Percentiles rank a stretch among this genome's conserved stretches.
phyloP scores from a whole-genome alignment of 2,329 filamentous ascomycete genomes.

The Dryadomyces sulphureus region DNA sequence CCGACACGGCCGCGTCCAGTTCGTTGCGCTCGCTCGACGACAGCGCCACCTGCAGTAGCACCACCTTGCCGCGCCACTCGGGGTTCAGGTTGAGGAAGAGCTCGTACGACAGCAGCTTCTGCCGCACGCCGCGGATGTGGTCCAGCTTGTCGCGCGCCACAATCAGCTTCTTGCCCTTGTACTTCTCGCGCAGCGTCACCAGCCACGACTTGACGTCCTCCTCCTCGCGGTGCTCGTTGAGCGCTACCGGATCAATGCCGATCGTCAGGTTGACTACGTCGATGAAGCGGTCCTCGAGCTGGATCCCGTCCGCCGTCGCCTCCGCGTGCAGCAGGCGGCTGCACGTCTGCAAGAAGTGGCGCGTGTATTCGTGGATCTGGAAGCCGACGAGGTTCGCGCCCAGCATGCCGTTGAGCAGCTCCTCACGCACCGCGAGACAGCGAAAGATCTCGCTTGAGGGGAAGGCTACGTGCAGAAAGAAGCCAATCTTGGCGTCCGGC shows the following conservation, averaged over 20 bases:
- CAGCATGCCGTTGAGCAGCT: constrained; percentile 82
- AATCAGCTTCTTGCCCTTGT: constrained; percentile 78
- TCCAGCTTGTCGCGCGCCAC: constrained; percentile 92
- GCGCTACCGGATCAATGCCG: constrained; percentile 71
- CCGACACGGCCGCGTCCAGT: constrained; percentile 73
- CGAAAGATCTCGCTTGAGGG: constrained; percentile 93
- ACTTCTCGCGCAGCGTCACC: constrained; percentile 64
- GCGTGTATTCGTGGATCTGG: constrained; percentile 82
- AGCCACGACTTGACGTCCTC: constrained; percentile 67
- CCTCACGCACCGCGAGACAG: constrained; percentile 72
- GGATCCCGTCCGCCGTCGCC: constrained; percentile 73
- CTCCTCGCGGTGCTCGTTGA: constrained; percentile 56
- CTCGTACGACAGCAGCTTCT: constrained; percentile 86
- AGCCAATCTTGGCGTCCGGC: constrained; percentile 87
- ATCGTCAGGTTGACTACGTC: constrained; percentile 78
- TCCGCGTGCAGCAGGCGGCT: constrained; percentile 83
- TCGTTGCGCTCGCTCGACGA: constrained; percentile 81
- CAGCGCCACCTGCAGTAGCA: constrained; percentile 86
- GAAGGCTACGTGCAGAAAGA: constrained; percentile 91
- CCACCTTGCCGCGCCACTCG: constrained; percentile 74
- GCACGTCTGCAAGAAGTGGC: constrained; percentile 92
- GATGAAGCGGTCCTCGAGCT: constrained; percentile 85
- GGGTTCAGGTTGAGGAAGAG: constrained; percentile 90
- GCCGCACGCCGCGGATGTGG: constrained; percentile 77
- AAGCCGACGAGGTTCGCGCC: constrained; percentile 88